Evolutionary conservation across 345 rosid species (phyloP).

Genomic region (Arabidopsis suecica): DNA sequence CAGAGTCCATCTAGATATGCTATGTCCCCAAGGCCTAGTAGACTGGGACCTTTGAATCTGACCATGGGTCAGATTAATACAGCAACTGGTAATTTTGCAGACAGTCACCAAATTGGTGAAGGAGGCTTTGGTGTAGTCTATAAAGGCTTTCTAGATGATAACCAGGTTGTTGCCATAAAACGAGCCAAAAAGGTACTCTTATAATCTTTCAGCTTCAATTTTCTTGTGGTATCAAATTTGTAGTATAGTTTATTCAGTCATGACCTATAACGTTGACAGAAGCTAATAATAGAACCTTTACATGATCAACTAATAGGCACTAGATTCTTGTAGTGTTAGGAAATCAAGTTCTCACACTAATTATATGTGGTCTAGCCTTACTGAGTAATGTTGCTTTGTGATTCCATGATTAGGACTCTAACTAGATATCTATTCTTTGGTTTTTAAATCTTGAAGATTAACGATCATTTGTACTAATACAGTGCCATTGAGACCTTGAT

Average conservation of each 20-base stretch:
- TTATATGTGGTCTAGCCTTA: slow-evolving; percentile 13
- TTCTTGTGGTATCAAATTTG: slow-evolving; percentile 1
- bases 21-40: slow-evolving; percentile 69
- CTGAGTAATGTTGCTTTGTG: slow-evolving; percentile 16
- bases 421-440: neutral
- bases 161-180: slow-evolving; percentile 87
- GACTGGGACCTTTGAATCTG: slow-evolving; percentile 72
- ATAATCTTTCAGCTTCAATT: slow-evolving; percentile 10
- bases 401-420: slow-evolving; percentile 7
- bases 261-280: neutral
- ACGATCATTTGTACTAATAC: neutral
- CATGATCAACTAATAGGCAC: neutral
- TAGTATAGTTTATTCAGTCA: neutral
- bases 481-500: slow-evolving; percentile 12
- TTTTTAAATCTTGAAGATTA: slow-evolving; percentile 5
- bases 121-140: slow-evolving; percentile 94
- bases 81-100: slow-evolving; percentile 81
- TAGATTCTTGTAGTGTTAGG: neutral
- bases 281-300: neutral
- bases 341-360: slow-evolving; percentile 2
- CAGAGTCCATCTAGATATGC: slow-evolving; percentile 89
- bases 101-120: slow-evolving; percentile 72
- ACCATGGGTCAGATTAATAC: slow-evolving; percentile 57
- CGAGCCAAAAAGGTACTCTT: slow-evolving; percentile 85
- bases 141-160: slow-evolving; percentile 71